Evolutionary conservation across 805 yeast genomes (phyloP), one percentile per base, ranked within the genome.

Genomic region (Kregervanrija delftensis): DNA sequence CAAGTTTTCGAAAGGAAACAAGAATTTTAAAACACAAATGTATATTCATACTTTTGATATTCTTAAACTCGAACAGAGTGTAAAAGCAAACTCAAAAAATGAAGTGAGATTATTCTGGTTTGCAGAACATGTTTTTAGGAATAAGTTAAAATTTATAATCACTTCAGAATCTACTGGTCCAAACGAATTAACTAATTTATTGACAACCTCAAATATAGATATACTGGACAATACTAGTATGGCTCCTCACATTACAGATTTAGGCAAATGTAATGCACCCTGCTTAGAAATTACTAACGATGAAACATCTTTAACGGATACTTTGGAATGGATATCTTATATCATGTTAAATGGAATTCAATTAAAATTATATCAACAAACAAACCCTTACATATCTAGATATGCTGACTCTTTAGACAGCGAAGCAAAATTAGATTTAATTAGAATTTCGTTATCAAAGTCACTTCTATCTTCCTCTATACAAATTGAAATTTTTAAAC

Each of bases 291-390:
- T 52, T 1, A 15, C 14, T 5, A 40, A 50, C 3, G 56, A 60
- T 22, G 57, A 53, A 13, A 49, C 47, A 0, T 58, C 60, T 57
- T 41, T 51, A 1, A 30, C 16, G 1, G 53, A 57, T 8, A 50
- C 54, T 1, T 39, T 61, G 8, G 68, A 64, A 35, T 66, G 66
- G 66, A 12, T 64, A 8, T 41, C 63, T 1, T 63, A 60, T 45
- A 56, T 55, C 0, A 39, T 58, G 2, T 40, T 56, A 1, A 46
- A 50, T 13, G 66, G 64, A 1, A 45, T 51, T 3, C 67, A 63
- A 39, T 22, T 63, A 8, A 45, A 48, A 5, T 14, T 49, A 2
- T 41, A 33, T 33, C 57, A 51, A 12, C 51, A 46, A 13, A 51
- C 59, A 8, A 54, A 55, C 28, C 17, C 47, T 0, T 59, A 54